Conservation (phyloP, 371 early-diverging fungal genomes). For the Fennellomyces sp. region DNA sequence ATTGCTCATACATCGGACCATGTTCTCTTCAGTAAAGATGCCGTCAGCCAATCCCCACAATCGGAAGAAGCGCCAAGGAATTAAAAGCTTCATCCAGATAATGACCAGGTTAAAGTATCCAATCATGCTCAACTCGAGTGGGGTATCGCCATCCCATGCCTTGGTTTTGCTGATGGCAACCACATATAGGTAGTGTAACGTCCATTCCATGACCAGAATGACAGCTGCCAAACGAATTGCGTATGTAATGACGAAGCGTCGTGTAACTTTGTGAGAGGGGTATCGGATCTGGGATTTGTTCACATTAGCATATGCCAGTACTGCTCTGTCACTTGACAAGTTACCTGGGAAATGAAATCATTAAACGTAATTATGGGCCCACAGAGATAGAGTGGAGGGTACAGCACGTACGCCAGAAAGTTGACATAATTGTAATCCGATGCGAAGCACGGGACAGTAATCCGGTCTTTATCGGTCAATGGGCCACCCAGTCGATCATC, state of each 20-base stretch:
- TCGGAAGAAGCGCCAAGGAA: constrained; percentile 95
- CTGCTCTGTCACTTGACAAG: not conserved
- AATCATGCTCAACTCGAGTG: constrained; percentile 78
- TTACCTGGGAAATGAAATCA: constrained; percentile 84
- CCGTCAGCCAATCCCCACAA: constrained; percentile 91
- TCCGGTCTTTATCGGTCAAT: constrained; percentile 64
- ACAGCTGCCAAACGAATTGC: constrained; percentile 53
- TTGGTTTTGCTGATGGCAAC: constrained; percentile 83
- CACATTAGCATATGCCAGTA: not conserved
- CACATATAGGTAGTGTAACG: constrained; percentile 81
- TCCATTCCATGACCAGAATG: constrained; percentile 78
- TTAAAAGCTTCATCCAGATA: constrained; percentile 89
- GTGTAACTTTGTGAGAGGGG: constrained; percentile 48
- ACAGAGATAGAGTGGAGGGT: constrained; percentile 90
- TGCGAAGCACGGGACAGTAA: constrained; percentile 48
- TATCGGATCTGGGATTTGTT: constrained; percentile 42
- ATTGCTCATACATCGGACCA: constrained; percentile 92
- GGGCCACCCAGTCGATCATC: constrained; percentile 41
- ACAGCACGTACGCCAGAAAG: constrained; percentile 82
- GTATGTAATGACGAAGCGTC: constrained; percentile 43
- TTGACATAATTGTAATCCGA: constrained; percentile 76
- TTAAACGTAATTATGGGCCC: constrained; percentile 97
- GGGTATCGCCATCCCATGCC: constrained; percentile 81
- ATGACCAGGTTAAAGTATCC: constrained; percentile 84
- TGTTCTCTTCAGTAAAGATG: constrained; percentile 86